phyloP scores from a whole-genome alignment of 2,329 filamentous ascomycete genomes.

The Rutstroemia sp. region DNA sequence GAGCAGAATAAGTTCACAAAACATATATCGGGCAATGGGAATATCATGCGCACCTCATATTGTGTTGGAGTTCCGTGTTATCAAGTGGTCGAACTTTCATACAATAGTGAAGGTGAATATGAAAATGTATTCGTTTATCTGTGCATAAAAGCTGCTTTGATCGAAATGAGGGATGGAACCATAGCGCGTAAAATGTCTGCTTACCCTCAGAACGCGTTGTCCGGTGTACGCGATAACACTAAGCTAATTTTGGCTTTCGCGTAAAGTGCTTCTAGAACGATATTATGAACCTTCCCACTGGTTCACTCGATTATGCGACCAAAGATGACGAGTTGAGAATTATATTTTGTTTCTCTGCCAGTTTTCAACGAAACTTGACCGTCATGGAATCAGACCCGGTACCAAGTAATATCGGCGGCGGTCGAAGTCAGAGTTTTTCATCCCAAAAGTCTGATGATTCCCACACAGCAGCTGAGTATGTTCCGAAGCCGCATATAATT shows the following conservation, averaged over 20 bases:
- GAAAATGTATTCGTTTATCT: neutral
- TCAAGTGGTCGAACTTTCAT: too few relatives aligned
- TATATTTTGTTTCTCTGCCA: neutral
- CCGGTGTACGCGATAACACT: conserved; percentile 4
- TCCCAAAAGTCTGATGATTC: conserved; percentile 45
- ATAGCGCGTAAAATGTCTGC: neutral
- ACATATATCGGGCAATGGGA: neutral
- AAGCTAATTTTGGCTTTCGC: conserved; percentile 5
- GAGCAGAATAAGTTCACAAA: conserved; percentile 4
- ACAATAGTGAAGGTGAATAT: too few relatives aligned
- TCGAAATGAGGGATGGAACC: neutral
- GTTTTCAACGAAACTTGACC: neutral
- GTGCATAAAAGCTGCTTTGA: neutral
- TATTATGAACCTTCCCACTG: too few relatives aligned
- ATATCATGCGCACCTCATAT: conserved; percentile 23
- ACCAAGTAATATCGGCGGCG: conserved; percentile 14
- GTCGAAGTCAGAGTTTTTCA: conserved; percentile 50
- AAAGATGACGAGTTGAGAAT: too few relatives aligned
- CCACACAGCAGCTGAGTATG: conserved; percentile 41
- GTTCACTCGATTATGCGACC: too few relatives aligned
- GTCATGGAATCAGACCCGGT: conserved; percentile 32
- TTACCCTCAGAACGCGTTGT: neutral
- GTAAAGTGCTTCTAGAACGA: conserved; percentile 14
- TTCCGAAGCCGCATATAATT: conserved; percentile 6
- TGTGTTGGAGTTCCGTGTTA: neutral